Percentiles rank a stretch among this genome's conserved stretches.
These are phyloP conservation scores for Fusarium oxysporum DNA, from an alignment of 2,329 filamentous ascomycete genomes.

Conservation along the genomic window DNA sequence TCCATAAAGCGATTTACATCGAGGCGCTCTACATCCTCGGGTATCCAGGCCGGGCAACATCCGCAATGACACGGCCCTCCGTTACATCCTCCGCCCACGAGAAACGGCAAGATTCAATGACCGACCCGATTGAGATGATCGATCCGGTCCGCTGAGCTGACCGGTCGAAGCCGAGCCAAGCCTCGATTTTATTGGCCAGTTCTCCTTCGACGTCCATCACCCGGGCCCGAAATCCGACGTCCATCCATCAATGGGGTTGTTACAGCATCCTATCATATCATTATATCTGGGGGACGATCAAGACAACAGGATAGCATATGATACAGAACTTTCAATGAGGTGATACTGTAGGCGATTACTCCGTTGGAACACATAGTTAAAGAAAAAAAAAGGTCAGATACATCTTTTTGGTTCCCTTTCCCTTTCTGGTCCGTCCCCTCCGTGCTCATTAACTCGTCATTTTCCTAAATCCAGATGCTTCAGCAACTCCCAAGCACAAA, in stretches of 20 bases:
- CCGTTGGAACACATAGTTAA: slow-evolving; percentile 3
- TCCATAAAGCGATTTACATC: not conserved
- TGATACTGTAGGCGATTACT: not conserved
- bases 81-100: not conserved
- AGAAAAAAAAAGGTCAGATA: slow-evolving; percentile 20
- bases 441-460: slow-evolving; percentile 42
- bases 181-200: slow-evolving; percentile 24
- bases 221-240: slow-evolving; percentile 14
- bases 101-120: not conserved
- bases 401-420: slow-evolving; percentile 18
- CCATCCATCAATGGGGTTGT: not conserved
- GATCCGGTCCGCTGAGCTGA: slow-evolving; percentile 14
- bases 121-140: slow-evolving; percentile 8
- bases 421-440: slow-evolving; percentile 10
- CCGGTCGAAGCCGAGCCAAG: slow-evolving; percentile 25
- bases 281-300: not conserved
- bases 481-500: slow-evolving; percentile 36
- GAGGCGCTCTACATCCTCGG: not conserved
- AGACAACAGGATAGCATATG: slow-evolving; percentile 4
- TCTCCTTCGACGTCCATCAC: slow-evolving; percentile 4
- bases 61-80: not conserved
- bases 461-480: slow-evolving; percentile 34
- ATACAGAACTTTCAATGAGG: slow-evolving; percentile 1
- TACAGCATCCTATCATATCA: not conserved
- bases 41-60: not conserved